Evolutionary conservation across 2,329 filamentous ascomycete genomes (phyloP).

Genomic region (Escovopsis sp.): DNA sequence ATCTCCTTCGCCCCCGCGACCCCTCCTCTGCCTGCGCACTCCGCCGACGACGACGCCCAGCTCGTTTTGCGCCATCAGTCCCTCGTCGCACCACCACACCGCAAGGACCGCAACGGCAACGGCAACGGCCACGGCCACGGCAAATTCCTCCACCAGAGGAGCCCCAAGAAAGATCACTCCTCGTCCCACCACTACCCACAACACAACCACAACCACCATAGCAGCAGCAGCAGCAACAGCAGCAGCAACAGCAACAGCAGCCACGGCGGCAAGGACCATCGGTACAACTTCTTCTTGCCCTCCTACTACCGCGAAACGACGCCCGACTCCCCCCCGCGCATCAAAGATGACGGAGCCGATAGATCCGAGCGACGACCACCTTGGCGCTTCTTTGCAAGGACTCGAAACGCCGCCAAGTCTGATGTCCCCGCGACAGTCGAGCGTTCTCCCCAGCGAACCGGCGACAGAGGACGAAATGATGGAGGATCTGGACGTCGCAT

Average conservation of each 20-base stretch:
- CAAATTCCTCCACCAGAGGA: not conserved
- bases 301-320: not conserved
- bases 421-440: constrained; percentile 16
- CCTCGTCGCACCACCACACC: constrained; percentile 15
- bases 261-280: constrained; percentile 7
- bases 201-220: constrained; percentile 8
- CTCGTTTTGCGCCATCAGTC: constrained; percentile 19
- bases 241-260: constrained; percentile 8
- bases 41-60: constrained; percentile 9
- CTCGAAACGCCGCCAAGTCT: constrained; percentile 34
- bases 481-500: constrained; percentile 31
- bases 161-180: constrained; percentile 1
- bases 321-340: constrained; percentile 15
- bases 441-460: constrained; percentile 18
- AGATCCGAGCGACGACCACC: constrained; percentile 14
- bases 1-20: constrained; percentile 9
- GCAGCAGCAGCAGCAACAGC: constrained; percentile 6
- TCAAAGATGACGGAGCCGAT: not conserved
- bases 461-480: constrained; percentile 19
- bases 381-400: constrained; percentile 39
- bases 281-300: constrained; percentile 5
- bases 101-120: constrained; percentile 11
- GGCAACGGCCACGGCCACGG: not conserved
- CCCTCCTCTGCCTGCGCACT: constrained; percentile 10
- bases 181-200: constrained; percentile 4